Evolutionary conservation across 2,329 filamentous ascomycete genomes (phyloP).

Genomic region (Colletotrichum caudatum): DNA sequence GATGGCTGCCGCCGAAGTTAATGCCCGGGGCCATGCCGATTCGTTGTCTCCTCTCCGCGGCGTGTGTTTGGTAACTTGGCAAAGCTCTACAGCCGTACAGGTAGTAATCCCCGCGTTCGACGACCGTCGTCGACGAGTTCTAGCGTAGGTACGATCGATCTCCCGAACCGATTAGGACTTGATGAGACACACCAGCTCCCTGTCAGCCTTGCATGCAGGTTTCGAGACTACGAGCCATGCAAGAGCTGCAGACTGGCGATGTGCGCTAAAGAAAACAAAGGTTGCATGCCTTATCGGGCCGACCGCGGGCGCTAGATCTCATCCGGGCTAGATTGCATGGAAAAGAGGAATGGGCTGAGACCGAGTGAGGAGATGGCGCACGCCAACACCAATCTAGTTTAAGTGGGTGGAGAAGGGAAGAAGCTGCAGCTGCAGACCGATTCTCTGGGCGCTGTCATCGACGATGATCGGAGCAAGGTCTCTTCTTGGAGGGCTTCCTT

Average conservation of each 20-base stretch:
- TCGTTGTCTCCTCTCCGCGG: not conserved
- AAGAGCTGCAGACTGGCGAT: not conserved
- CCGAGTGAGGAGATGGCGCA: not conserved
- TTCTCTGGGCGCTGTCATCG: constrained; percentile 37
- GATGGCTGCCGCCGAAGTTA: constrained; percentile 3
- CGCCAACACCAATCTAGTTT: too few species aligned
- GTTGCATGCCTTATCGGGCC: constrained; percentile 41
- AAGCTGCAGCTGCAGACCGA: constrained; percentile 5
- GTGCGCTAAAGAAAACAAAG: constrained; percentile 29
- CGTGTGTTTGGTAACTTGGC: not conserved
- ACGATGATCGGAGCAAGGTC: constrained; percentile 30
- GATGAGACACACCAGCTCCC: not conserved
- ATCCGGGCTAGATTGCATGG: constrained; percentile 20
- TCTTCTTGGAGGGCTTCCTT: not conserved
- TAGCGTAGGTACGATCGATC: not conserved
- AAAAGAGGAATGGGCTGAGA: constrained; percentile 29
- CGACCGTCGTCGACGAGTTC: not conserved
- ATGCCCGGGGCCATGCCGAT: not conserved
- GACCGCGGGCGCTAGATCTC: constrained; percentile 33
- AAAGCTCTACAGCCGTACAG: too few species aligned
- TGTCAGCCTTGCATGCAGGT: constrained; percentile 35
- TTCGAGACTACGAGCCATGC: not conserved
- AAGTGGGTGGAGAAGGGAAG: constrained; percentile 18
- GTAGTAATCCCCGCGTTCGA: not conserved
- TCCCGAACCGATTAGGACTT: not conserved